A percentile compares a stretch with the other conserved stretches of the same genome.
phyloP scores from a whole-genome alignment of 2,329 filamentous ascomycete species.

The Ceratocystis papillata region DNA sequence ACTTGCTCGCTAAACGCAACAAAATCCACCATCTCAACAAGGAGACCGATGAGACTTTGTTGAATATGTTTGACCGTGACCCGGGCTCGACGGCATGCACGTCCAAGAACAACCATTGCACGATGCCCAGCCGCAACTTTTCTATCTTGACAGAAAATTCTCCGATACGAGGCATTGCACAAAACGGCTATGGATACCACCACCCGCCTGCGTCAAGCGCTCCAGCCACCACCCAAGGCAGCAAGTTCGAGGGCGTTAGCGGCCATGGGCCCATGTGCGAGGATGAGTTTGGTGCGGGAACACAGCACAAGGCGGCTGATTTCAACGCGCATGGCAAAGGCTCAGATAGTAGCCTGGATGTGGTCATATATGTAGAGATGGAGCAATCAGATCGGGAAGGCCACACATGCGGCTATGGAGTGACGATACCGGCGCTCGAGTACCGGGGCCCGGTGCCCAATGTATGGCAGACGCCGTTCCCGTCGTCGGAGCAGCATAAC shows the following conservation, averaged over 20 bases:
- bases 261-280: constrained; percentile 60
- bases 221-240: constrained; percentile 21
- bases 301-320: constrained; percentile 61
- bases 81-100: constrained; percentile 69
- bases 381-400: constrained; percentile 73
- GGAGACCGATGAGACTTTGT: constrained; percentile 82
- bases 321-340: constrained; percentile 44
- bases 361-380: constrained; percentile 78
- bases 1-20: constrained; percentile 82
- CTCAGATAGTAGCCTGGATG: constrained; percentile 57
- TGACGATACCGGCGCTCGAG: constrained; percentile 67
- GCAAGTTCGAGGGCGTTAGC: constrained; percentile 42
- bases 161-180: constrained; percentile 38
- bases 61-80: constrained; percentile 84
- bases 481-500: constrained; percentile 23
- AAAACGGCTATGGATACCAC: constrained; percentile 1
- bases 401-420: constrained; percentile 68
- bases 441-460: constrained; percentile 29
- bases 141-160: constrained; percentile 82
- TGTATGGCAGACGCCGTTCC: constrained; percentile 19
- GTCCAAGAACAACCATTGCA: constrained; percentile 65
- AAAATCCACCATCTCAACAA: constrained; percentile 60
- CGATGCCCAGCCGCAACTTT: constrained; percentile 89
- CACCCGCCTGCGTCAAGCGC: constrained; percentile 17
- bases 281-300: constrained; percentile 71